A percentile compares a stretch with the other conserved stretches of the same genome.
Conservation (phyloP, 1,139 yeast species). For the Neolecta irregularis region DNA sequence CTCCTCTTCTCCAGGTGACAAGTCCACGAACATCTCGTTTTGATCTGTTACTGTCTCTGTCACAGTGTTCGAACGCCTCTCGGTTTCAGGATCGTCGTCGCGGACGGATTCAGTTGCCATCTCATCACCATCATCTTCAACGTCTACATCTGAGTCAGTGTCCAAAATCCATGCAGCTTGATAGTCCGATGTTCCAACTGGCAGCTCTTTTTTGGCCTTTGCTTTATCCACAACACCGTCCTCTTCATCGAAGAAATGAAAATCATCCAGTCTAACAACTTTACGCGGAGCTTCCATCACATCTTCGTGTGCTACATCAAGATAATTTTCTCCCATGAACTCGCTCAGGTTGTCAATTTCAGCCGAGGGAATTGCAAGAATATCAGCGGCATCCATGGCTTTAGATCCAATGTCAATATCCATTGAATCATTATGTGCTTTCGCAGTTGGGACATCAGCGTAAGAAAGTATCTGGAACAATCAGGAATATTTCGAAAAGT, state of each 20-base stretch:
- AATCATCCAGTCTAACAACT: constrained; percentile 61
- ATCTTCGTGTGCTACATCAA: constrained; percentile 35
- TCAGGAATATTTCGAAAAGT: constrained; percentile 19
- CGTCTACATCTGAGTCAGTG: constrained; percentile 38
- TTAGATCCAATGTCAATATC: constrained; percentile 25
- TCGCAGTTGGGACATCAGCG: constrained; percentile 10
- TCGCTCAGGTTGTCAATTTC: constrained; percentile 54
- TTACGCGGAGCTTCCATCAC: constrained; percentile 35
- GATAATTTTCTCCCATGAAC: constrained; percentile 19
- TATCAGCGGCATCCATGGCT: constrained; percentile 5
- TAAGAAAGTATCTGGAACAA: constrained; percentile 6
- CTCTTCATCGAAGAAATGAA: constrained; percentile 39
- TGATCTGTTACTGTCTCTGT: constrained; percentile 35
- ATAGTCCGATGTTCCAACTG: constrained; percentile 82
- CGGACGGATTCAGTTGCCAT: constrained; percentile 22
- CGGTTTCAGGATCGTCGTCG: constrained; percentile 22
- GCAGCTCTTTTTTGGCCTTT: constrained; percentile 35
- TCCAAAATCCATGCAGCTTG: constrained; percentile 80
- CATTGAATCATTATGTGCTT: constrained; percentile 19
- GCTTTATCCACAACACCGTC: constrained; percentile 20
- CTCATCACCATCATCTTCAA: constrained; percentile 31
- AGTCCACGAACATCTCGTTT: constrained; percentile 53
- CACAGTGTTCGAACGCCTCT: constrained; percentile 19
- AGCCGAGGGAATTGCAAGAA: constrained; percentile 32
- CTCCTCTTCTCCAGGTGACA: constrained; percentile 70